phyloP scores from a whole-genome alignment of 208 protist species.

The Leishmania gerbilli region DNA sequence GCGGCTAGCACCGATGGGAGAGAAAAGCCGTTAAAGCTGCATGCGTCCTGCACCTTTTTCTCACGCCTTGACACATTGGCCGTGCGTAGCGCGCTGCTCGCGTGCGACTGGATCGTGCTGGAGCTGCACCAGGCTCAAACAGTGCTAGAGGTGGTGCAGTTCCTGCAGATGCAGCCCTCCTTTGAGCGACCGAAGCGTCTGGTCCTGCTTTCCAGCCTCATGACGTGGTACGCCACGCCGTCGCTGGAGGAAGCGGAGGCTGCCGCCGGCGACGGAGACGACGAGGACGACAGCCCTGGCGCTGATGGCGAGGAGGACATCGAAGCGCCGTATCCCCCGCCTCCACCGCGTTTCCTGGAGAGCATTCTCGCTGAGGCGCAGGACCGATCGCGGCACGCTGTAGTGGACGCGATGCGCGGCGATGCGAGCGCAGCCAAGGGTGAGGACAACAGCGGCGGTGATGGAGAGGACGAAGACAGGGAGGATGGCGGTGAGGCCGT shows the following conservation, averaged over 20 bases:
- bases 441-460: slow-evolving; percentile 23
- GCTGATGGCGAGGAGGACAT: slow-evolving; percentile 21
- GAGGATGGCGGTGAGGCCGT: slow-evolving; percentile 25
- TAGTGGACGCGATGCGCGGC: slow-evolving; percentile 30
- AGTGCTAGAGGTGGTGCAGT: slow-evolving; percentile 78
- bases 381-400: slow-evolving; percentile 21
- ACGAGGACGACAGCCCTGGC: slow-evolving; percentile 35
- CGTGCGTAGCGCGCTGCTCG: slow-evolving; percentile 63
- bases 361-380: slow-evolving; percentile 14
- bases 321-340: slow-evolving; percentile 45
- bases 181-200: slow-evolving; percentile 79
- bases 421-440: neutral
- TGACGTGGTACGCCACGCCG: slow-evolving; percentile 91
- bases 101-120: slow-evolving; percentile 80
- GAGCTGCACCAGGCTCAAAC: slow-evolving; percentile 83
- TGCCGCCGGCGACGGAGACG: slow-evolving; percentile 12
- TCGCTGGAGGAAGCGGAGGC: slow-evolving; percentile 37
- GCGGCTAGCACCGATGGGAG: neutral
- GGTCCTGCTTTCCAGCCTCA: slow-evolving; percentile 85
- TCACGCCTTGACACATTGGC: slow-evolving; percentile 55
- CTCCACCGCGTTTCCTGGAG: slow-evolving; percentile 26
- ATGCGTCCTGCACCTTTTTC: slow-evolving; percentile 39
- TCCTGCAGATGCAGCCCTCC: slow-evolving; percentile 54
- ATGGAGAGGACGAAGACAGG: slow-evolving; percentile 22
- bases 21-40: neutral